Base-by-base conservation (phyloP, 768 basidiomycete genomes). In the Mycena leptocephala region DNA sequence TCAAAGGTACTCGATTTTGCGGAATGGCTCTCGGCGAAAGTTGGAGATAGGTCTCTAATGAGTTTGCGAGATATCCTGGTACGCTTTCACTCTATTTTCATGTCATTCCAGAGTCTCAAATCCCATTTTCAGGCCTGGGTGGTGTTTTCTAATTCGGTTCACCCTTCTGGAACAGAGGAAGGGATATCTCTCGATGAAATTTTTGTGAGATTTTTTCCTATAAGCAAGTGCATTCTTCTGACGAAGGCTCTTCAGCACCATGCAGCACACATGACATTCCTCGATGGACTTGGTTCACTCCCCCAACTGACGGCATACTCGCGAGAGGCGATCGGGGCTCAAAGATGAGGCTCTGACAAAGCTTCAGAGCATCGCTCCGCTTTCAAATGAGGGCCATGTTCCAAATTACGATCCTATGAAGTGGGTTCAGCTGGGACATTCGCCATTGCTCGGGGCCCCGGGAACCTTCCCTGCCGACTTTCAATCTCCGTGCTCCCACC, bases 61-160 rank as follows among this genome's bases (percentile, higher is more conserved):
- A 94, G 95, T 61, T 83, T 99, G 71, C 91, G 98, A 72, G 98
- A 99, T 84, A 92, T 99, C 56, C 84, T 99, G 81, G 98, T 97
- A 82, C 76, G 92, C n/a, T 2, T 37, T 13, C 22, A 18, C 82
- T 1, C 30, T 33, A 28, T 59, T 20, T 30, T 5, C 26, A 32
- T 13, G 61, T 46, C 24, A 48, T 51, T 72, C 63, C n/a, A n/a
- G 37, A 14, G 62, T 39, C 35, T 56, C 16, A 66, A 37, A 35
- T 48, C 46, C 43, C 9, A 46, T 81, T 59, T 43, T 35, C 71
- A 98, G 97, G 95, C 96, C 3, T 99, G 98, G 98, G 93, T 97
- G 7, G 85, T 87, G n/a, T 99, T 99, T 83, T 92, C 93, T 11
- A 97, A 98, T 84, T 84, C 90, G 3, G 87, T 90, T 37, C 88